Evolutionary conservation across 2,329 filamentous ascomycete species (phyloP), one percentile per base, ranked within the genome.

Genomic region (Pseudocercospora pini-densiflorae): DNA sequence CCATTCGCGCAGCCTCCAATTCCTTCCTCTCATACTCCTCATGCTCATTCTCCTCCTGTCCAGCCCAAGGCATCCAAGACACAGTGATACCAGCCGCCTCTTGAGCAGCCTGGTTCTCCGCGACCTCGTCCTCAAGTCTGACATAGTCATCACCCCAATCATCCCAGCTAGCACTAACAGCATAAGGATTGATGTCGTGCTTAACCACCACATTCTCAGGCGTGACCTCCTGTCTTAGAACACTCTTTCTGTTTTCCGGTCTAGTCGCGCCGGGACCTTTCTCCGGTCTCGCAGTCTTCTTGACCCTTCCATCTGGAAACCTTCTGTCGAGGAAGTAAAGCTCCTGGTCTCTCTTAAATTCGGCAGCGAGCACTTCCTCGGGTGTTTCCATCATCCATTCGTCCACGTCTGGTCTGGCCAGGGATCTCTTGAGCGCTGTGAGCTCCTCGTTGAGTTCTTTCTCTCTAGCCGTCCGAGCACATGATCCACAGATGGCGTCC

Each of bases 131-230:
- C 6, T 63, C 69, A 23, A 70, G 47, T 51, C 63, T 53, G 19
- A 29, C 40, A 27, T 63, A 61, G 5, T 23, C 54, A 64, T 66
- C 67, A n/a, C 61, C 61, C 19, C 24, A 31, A 36, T 68, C 43
- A 19, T 61, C 51, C 45, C 62, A 68, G 29, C 21, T 33, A 21
- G 6, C 40, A 21, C 67, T 61, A 59, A 24, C 47, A 45, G 31
- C 57, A 57, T 9, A 19, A n/a, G 29, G 29, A 53, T 36, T 65
- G 23, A n/a, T 45, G 16, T 55, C 45, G 40, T n/a, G 33, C 19
- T 47, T 43, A 9, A 27, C 64, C 19, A 65, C 43, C 3, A 75
- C 66, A 47, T 75, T 73, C 27, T 75, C 73, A 8, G 68, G 59
- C 43, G 31, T 59, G 19, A 77, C 67, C 58, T 75, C 73, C 9